Conservation (phyloP, 2,329 filamentous ascomycete genomes). For the Calonectria leucothoes region DNA sequence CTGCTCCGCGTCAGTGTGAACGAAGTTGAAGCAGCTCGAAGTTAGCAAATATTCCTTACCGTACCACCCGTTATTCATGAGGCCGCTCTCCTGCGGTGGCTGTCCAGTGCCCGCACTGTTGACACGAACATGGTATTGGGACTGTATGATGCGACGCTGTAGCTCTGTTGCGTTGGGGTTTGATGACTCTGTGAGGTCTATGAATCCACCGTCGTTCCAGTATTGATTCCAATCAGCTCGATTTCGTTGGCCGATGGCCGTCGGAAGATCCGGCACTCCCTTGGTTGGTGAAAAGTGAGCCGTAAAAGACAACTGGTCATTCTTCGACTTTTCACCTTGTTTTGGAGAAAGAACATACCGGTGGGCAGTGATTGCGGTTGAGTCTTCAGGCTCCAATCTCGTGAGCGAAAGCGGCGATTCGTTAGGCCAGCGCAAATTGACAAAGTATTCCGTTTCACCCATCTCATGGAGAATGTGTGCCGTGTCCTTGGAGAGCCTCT, state of each 20-base stretch:
- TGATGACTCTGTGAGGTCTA: constrained; percentile 52
- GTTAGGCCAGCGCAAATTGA: constrained; percentile 50
- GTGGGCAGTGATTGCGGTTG: constrained; percentile 43
- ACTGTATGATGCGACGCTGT: constrained; percentile 56
- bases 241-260: constrained; percentile 39
- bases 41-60: constrained; percentile 37
- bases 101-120: constrained; percentile 52
- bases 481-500: constrained; percentile 13
- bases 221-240: constrained; percentile 47
- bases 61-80: constrained; percentile 61
- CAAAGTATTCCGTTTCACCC: constrained; percentile 51
- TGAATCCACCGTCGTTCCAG: constrained; percentile 54
- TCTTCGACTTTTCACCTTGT: not conserved
- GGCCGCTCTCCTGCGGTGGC: constrained; percentile 56
- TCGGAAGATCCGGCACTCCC: constrained; percentile 37
- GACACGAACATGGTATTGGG: constrained; percentile 57
- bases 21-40: too few relatives aligned
- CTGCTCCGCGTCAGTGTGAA: constrained; percentile 21
- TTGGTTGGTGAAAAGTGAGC: constrained; percentile 48
- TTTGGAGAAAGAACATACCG: constrained; percentile 45
- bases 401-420: constrained; percentile 28
- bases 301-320: constrained; percentile 43
- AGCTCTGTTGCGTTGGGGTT: constrained; percentile 53
- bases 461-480: constrained; percentile 52
- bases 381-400: constrained; percentile 36